Evolutionary conservation across 805 yeast species (phyloP), one percentile per base, ranked within the genome.

Genomic region (Nakazawaea wickerhamii): DNA sequence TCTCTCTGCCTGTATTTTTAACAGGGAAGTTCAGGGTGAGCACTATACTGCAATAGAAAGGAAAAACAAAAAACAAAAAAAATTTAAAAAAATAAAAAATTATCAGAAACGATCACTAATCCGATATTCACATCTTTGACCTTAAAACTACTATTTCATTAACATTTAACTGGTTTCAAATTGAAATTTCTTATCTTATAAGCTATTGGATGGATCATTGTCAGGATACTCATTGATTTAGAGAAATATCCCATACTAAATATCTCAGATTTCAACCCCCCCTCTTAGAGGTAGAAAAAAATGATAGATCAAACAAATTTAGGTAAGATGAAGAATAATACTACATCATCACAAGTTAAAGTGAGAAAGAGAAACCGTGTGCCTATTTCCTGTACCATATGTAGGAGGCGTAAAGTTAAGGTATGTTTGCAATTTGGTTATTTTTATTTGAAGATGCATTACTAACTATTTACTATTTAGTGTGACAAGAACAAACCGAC

Each of bases 401-500:
- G 68, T 41, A 50, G 68, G 37, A 51, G 68, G 33, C 47, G 68
- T 23, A 64, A 64, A 48, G 67, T 64, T n/a, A 64, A 63, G 50
- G 53, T 50, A 38, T 34, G 53, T 48, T 14, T 20, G 27, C 6
- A 10, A 11, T 17, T 7, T 31, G 9, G 17, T 11, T 7, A 17
- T 15, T 36, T 18, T 11, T 13, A 9, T 36, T 5, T 13, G 10
- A 26, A 36, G 22, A 13, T 9, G 8, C 17, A n/a, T 9, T 30
- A 34, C 44, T 33, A 30, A 30, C 34, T 14, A 4, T 22, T 6
- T 42, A 19, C 41, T 30, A 26, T 21, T n/a, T 19, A 49, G 50
- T 64, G 68, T 50, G 68, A 63, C 39, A 64, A 64, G 51, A 65
- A 66, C 35, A 68, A 75, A 48, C 82, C 82, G 1, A 75, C 73